Evolutionary conservation across 75 land plant species (phyloP).

Genomic region (Cupressus sempervirens): DNA sequence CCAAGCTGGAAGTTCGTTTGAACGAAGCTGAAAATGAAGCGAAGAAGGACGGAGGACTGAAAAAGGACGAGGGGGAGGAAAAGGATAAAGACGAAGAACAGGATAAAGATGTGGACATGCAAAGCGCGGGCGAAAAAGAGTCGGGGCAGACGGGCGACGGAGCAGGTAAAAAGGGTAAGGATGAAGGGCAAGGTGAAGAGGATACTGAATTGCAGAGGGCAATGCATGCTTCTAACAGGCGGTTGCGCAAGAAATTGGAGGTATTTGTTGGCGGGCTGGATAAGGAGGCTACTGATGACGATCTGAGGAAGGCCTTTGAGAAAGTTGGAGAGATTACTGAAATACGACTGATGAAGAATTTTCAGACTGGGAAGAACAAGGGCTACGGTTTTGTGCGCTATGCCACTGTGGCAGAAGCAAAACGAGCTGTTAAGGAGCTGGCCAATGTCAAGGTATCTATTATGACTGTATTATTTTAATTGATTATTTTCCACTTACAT

Average conservation of each 20-base stretch:
- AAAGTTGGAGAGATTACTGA: slow-evolving; percentile 51
- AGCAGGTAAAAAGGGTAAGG: not conserved
- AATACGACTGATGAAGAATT: slow-evolving; percentile 47
- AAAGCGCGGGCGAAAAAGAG: not conserved
- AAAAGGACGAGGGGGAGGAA: not conserved
- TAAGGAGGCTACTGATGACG: slow-evolving; percentile 62
- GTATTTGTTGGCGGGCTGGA: slow-evolving; percentile 71
- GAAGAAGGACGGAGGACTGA: not conserved
- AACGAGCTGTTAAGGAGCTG: slow-evolving; percentile 39
- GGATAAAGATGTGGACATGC: not conserved
- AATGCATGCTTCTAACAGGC: slow-evolving; percentile 32
- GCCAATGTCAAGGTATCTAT: slow-evolving; percentile 25
- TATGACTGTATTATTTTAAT: not conserved
- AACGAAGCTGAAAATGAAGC: not conserved
- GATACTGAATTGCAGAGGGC: slow-evolving; percentile 17
- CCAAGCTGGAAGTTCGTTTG: not conserved
- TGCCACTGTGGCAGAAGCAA: slow-evolving; percentile 42
- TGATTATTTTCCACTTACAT: too few relatives aligned
- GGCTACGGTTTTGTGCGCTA: slow-evolving; percentile 67
- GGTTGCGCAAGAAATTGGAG: slow-evolving; percentile 44
- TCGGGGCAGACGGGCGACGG: not conserved
- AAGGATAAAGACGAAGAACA: not conserved
- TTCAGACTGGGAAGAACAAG: slow-evolving; percentile 53
- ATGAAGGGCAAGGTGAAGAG: not conserved
- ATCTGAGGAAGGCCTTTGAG: slow-evolving; percentile 44